A percentile compares a stretch with the other conserved stretches of the same genome.
Evolutionary conservation across 2,329 filamentous ascomycete genomes (phyloP).

Genomic region (Venturia nashicola): DNA sequence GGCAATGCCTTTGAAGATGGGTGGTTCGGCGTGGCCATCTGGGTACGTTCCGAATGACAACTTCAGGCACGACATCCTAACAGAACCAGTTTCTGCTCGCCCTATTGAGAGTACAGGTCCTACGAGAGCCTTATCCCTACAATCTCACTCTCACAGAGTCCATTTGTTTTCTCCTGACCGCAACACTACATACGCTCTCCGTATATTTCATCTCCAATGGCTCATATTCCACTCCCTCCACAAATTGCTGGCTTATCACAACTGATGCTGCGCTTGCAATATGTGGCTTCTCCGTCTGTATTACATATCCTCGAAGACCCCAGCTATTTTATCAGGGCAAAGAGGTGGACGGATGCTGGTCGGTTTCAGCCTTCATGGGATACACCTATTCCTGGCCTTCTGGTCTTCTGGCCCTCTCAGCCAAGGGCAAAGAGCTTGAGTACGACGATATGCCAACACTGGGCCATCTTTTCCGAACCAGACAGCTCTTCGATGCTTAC

Average conservation of each 20-base stretch:
- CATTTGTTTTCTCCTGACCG: background rate
- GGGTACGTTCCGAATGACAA: background rate
- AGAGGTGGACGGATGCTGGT: constrained; percentile 50
- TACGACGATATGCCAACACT: constrained; percentile 15
- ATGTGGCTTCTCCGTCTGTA: constrained; percentile 1
- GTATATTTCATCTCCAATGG: constrained; percentile 1
- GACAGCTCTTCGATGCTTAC: constrained; percentile 12
- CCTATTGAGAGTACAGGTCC: background rate
- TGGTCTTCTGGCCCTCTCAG: constrained; percentile 35
- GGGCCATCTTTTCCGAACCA: constrained; percentile 9
- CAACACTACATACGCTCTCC: background rate
- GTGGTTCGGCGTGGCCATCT: background rate
- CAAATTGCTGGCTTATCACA: background rate
- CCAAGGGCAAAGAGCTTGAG: constrained; percentile 13
- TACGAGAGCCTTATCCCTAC: constrained; percentile 1
- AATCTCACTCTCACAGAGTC: constrained; percentile 6
- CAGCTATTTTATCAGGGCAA: constrained; percentile 7
- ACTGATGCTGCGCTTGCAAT: background rate
- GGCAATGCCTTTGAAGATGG: background rate
- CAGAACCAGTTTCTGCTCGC: background rate
- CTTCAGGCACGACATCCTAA: background rate
- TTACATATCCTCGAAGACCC: constrained; percentile 8
- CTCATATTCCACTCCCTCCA: background rate
- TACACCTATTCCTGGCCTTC: constrained; percentile 56
- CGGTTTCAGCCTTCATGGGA: constrained; percentile 46